phyloP scores from a whole-genome alignment of 805 yeast genomes.

The Nakazawaea ernobii region DNA sequence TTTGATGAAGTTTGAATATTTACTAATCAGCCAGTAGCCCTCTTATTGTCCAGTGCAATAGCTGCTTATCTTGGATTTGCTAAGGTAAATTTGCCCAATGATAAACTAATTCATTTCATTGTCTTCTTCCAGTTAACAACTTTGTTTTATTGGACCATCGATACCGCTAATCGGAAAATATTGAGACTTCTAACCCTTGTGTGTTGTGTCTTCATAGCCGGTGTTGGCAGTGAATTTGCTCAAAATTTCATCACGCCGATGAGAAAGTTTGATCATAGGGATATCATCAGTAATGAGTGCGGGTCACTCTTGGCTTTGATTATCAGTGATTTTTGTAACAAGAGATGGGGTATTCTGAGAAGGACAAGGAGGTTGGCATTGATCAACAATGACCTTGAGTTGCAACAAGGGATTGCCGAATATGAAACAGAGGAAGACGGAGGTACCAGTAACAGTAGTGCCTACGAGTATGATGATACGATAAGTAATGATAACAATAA shows the following conservation, averaged over 20 bases:
- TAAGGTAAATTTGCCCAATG: constrained; percentile 37
- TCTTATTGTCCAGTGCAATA: constrained; percentile 8
- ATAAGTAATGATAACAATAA: not conserved
- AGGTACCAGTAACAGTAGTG: not conserved
- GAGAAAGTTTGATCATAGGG: constrained; percentile 38
- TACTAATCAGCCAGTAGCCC: not conserved
- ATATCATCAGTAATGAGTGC: constrained; percentile 21
- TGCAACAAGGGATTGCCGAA: not conserved
- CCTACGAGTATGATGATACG: not conserved
- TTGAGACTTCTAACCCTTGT: constrained; percentile 28
- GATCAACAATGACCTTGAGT: not conserved
- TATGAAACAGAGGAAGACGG: not conserved
- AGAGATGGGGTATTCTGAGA: constrained; percentile 26
- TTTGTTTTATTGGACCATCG: constrained; percentile 42
- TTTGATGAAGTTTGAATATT: not conserved
- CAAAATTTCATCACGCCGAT: constrained; percentile 38
- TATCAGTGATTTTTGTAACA: not conserved
- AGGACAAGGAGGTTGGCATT: not conserved
- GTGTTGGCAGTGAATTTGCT: constrained; percentile 41
- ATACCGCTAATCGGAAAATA: constrained; percentile 26
- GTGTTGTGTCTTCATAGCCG: constrained; percentile 37
- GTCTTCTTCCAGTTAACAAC: constrained; percentile 39
- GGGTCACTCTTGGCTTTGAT: constrained; percentile 7
- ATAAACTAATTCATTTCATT: constrained; percentile 41
- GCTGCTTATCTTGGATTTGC: constrained; percentile 46